These are phyloP conservation scores for Wallemia hederae DNA, from an alignment of 1,284 basidiomycete genomes.

Conservation along the genomic window DNA sequence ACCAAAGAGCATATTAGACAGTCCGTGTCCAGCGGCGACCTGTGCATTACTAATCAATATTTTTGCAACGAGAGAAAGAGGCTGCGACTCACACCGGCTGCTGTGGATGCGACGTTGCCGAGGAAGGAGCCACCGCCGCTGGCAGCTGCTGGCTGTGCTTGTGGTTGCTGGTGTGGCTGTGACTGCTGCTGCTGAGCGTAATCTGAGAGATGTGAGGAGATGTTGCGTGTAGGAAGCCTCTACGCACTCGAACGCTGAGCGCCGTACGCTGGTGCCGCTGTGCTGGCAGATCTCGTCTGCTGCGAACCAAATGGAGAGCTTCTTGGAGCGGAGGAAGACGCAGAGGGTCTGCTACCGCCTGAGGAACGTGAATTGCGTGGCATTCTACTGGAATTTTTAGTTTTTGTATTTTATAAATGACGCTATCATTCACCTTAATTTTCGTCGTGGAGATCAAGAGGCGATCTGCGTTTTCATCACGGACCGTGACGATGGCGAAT, in stretches of 20 bases:
- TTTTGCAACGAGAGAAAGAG: not conserved
- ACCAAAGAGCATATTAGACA: constrained; percentile 60
- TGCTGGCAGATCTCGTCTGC: not conserved
- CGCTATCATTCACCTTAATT: not conserved
- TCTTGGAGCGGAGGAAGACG: not conserved
- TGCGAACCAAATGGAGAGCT: not conserved
- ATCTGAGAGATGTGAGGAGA: not conserved
- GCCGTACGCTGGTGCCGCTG: not conserved
- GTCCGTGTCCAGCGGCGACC: constrained; percentile 33
- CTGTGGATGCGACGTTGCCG: not conserved
- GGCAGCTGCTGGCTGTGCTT: not conserved
- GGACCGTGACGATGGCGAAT: not conserved
- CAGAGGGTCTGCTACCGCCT: not conserved
- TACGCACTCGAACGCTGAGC: not conserved
- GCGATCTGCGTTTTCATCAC: not conserved
- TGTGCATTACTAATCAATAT: not conserved
- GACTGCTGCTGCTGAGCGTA: not conserved
- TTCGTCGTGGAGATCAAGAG: not conserved
- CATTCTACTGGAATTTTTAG: not conserved
- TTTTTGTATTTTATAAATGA: not conserved
- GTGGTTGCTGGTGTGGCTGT: not conserved
- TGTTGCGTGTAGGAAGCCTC: not conserved
- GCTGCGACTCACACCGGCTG: not conserved
- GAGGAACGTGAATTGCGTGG: not conserved
- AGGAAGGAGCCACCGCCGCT: not conserved